Conservation (phyloP, 2,329 filamentous ascomycete species). For the Monosporascus sp. region DNA sequence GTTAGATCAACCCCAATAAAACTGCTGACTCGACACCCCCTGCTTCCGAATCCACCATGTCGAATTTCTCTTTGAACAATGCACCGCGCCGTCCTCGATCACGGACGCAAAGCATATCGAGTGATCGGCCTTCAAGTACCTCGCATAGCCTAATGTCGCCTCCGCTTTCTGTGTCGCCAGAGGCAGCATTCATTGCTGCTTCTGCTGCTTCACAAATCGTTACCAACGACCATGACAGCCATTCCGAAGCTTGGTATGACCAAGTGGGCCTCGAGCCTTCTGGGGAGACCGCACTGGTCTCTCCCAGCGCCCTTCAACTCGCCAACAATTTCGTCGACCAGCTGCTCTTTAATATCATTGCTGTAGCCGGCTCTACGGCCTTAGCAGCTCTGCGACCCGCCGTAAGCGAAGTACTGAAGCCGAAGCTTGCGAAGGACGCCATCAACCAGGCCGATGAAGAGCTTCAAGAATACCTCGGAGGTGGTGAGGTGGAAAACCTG, state of each 20-base stretch:
- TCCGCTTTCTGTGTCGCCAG: conserved; percentile 64
- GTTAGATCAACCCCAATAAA: background rate
- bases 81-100: conserved; percentile 29
- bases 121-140: conserved; percentile 62
- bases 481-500: conserved; percentile 69
- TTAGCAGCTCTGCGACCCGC: conserved; percentile 73
- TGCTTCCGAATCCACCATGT: background rate
- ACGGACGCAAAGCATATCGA: conserved; percentile 62
- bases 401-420: conserved; percentile 81
- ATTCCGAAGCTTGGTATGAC: conserved; percentile 65
- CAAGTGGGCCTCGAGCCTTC: conserved; percentile 62
- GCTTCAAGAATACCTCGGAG: conserved; percentile 80
- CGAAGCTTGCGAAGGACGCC: conserved; percentile 80
- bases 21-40: background rate
- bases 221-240: conserved; percentile 78
- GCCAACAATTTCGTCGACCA: conserved; percentile 94
- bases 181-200: conserved; percentile 81
- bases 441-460: conserved; percentile 81
- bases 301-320: conserved; percentile 66
- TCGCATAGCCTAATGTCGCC: conserved; percentile 59
- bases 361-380: conserved; percentile 70
- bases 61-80: background rate
- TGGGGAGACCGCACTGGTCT: conserved; percentile 67
- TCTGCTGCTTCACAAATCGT: conserved; percentile 89
- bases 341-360: conserved; percentile 85